These are phyloP conservation scores for Dillenia suffruticosa DNA, from an alignment of 164 flowering plant species.

Conservation along the genomic window DNA sequence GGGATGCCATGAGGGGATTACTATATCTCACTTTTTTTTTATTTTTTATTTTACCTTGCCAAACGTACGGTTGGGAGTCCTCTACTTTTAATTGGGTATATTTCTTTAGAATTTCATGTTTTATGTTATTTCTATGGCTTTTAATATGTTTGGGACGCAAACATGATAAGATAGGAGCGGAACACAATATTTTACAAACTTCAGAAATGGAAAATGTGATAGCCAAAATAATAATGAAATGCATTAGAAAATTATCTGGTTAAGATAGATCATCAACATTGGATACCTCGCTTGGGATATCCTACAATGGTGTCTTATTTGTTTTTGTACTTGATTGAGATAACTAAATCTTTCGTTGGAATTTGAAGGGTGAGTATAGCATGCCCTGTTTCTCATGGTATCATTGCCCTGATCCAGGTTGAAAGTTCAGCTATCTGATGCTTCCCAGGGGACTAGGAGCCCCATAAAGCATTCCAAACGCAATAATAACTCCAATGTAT, in stretches of 20 bases:
- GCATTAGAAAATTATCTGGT: no score
- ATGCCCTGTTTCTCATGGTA: neutral
- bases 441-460: slow-evolving; percentile 71
- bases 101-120: neutral
- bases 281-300: no score
- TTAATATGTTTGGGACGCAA: neutral
- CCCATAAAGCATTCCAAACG: slow-evolving; percentile 70
- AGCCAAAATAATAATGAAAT: no score
- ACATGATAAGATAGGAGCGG: no score
- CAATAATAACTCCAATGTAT: slow-evolving; percentile 46
- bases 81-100: neutral
- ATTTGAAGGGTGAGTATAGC: neutral
- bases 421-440: slow-evolving; percentile 84
- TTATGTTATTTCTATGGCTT: neutral
- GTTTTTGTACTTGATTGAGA: no score
- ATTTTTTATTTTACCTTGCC: neutral
- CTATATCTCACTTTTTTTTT: neutral
- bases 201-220: neutral
- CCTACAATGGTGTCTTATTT: no score
- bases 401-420: slow-evolving; percentile 35
- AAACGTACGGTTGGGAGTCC: neutral
- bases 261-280: no score
- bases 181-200: neutral
- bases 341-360: no score
- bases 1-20: no score